phyloP scores from a whole-genome alignment of 2,329 filamentous ascomycete genomes.

The Botryotinia globosa region DNA sequence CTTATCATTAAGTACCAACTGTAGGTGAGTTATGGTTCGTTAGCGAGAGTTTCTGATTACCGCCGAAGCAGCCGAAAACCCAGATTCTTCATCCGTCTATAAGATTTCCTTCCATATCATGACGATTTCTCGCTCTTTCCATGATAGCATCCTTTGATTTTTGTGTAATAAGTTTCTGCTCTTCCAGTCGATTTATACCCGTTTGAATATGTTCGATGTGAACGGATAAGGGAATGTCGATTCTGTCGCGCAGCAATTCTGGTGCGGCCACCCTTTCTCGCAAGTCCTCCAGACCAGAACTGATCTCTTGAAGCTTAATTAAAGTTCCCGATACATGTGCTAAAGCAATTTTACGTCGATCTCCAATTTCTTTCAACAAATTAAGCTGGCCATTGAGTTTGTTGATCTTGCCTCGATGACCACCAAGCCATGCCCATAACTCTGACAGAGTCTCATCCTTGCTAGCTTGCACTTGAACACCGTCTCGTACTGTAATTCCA shows the following conservation, averaged over 20 bases:
- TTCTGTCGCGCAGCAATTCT: slow-evolving; percentile 52
- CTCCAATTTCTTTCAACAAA: slow-evolving; percentile 63
- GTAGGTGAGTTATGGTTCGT: not conserved
- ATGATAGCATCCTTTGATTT: slow-evolving; percentile 58
- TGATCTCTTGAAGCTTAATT: slow-evolving; percentile 70
- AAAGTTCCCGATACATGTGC: slow-evolving; percentile 67
- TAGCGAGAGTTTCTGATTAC: not conserved
- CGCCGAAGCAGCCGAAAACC: not conserved
- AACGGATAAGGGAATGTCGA: slow-evolving; percentile 62
- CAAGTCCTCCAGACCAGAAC: slow-evolving; percentile 67
- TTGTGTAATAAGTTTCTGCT: slow-evolving; percentile 57
- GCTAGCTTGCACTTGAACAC: slow-evolving; percentile 54
- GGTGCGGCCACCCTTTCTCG: slow-evolving; percentile 68
- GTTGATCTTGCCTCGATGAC: slow-evolving; percentile 58
- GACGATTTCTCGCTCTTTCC: slow-evolving; percentile 50
- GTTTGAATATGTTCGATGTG: slow-evolving; percentile 74
- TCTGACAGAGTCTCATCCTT: slow-evolving; percentile 65
- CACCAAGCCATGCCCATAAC: slow-evolving; percentile 73
- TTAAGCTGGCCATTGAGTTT: slow-evolving; percentile 61
- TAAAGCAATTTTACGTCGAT: slow-evolving; percentile 63
- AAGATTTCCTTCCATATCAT: slow-evolving; percentile 41
- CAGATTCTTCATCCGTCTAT: slow-evolving; percentile 29
- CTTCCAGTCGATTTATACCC: slow-evolving; percentile 69
- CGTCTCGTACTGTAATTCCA: slow-evolving; percentile 63
- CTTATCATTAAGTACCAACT: not conserved